Base-by-base conservation (phyloP, 108 stramenopile species). In the Schizochytrium sp. region DNA sequence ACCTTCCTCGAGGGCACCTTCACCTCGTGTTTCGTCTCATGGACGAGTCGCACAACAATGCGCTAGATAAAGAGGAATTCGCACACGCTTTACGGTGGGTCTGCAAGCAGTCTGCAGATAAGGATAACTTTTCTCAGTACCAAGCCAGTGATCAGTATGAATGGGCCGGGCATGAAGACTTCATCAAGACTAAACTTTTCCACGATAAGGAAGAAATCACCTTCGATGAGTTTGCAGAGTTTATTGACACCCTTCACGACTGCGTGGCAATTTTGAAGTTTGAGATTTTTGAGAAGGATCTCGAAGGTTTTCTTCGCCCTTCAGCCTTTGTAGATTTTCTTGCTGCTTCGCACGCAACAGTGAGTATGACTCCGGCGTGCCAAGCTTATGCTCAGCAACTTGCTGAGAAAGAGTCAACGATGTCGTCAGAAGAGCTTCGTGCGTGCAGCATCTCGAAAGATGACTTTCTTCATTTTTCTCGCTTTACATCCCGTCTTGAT, bases 11-110 rank as follows among this genome's bases (percentile, higher is more conserved):
- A 56, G 76, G 53, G 5, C 76, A 83, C 28, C 53, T 83, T 10
- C 8, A 83, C 1, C 76, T 83, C 53, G 47, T 83, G 7, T 83
- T 83, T 40, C 76, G 76, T 40, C 76, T 83, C 76, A 83, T 83
- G 47, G 76, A 83, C 76, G 28, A 55, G 47, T 49, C 50, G 15
- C 28, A 40, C 0, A 55, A 83, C 47, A 28, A 28, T 1, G 28
- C 10, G 50, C 53, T 83, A n/a, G 76, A 83, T 53, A 10, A 28
- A 0, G 15, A 47, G 50, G 76, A 83, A 83, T 83, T 83, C 76
- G 5, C 55, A n/a, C 53, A 55, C 15, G 76, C 76, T 13, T 12
- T 83, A 53, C 47, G 55, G 28, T 83, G 76, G 76, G 55, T 83
- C 76, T 55, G 50, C 10, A 10, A 53, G 10, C 47, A 55, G 76